Evolutionary conservation across 2,329 filamentous ascomycete genomes (phyloP), one percentile per base, ranked within the genome.

Genomic region (Epichloe aotearoae): DNA sequence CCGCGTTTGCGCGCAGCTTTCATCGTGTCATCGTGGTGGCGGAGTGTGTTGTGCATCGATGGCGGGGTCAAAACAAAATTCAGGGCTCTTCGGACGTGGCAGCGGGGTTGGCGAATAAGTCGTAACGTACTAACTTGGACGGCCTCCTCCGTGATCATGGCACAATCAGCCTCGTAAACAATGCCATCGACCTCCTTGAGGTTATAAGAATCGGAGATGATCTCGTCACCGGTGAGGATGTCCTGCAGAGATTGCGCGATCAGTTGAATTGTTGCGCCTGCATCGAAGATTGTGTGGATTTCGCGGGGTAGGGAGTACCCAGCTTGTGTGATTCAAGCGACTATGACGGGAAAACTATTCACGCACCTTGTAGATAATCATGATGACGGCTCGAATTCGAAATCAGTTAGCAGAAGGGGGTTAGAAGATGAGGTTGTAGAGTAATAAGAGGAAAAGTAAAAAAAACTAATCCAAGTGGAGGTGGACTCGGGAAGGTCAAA

Each of bases 161-260:
- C 76, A 74, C 90, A 95, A 74, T 98, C 85, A 66, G 84, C 84
- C 77, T 97, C 91, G 75, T 86, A 97, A 63, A 86, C 82, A 60
- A 86, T 75, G 60, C 80, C 82, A 69, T 90, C 86, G 57, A 91
- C 67, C 69, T 85, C 76, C 75, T 87, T 88, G 67, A 94, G 71
- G 61, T 89, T 77, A 76, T 84, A 96, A 61, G 86, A 93, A 75
- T 97, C 91, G 65, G 93, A 94, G 82, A 97, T 83, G 70, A 98
- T 80, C 84, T 98, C 93, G 75, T 96, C 91, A 59, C 75, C 87
- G 71, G 81, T 86, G 72, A 96, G 69, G 63, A 93, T 73, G 69
- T 98, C 93, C 93, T 98, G 64, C 54, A 46, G 40, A 47, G 46
- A 54, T 58, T 59, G 61, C 57, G 60, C 59, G 53, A 60, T 63